Conservation (phyloP, 2,329 filamentous ascomycete species). For the Mycosphaerelloides madeirae region DNA sequence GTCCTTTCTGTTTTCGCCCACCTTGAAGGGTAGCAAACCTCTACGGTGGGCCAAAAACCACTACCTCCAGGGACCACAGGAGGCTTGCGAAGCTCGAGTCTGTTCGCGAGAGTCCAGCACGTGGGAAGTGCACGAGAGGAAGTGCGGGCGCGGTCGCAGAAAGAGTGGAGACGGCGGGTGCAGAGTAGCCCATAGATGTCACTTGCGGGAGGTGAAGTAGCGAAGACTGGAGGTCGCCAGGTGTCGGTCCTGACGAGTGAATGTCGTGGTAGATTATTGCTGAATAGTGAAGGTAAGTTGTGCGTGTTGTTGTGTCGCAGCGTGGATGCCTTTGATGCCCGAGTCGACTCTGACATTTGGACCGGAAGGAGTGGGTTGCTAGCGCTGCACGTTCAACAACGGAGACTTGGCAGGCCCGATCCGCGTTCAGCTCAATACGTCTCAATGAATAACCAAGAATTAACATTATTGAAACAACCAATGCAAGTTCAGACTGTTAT, state of each 20-base stretch:
- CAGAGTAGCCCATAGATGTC: conserved; percentile 44
- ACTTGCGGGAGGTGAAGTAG: conserved; percentile 1
- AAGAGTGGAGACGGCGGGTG: conserved; percentile 31
- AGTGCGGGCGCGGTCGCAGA: conserved; percentile 30
- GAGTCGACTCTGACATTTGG: too few species aligned
- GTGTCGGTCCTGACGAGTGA: conserved; percentile 12
- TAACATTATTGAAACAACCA: too few species aligned
- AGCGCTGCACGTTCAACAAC: too few species aligned
- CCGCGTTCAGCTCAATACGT: too few species aligned
- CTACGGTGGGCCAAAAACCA: conserved; percentile 42
- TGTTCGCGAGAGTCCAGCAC: conserved; percentile 33
- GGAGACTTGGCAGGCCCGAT: too few species aligned
- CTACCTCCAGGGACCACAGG: conserved; percentile 39
- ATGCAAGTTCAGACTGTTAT: too few species aligned
- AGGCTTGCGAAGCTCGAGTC: conserved; percentile 46
- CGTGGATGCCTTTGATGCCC: too few species aligned
- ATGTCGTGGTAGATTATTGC: background rate
- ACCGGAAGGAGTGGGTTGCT: too few species aligned
- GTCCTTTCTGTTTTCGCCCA: conserved; percentile 43
- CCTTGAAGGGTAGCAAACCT: conserved; percentile 42
- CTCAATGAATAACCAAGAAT: too few species aligned
- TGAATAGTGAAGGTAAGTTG: too few species aligned
- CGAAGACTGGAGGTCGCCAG: conserved; percentile 11
- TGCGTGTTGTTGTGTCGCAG: too few species aligned
- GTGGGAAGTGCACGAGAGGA: conserved; percentile 30